Evolutionary conservation across 108 stramenopile genomes (phyloP).

Genomic region (Stephanodiscus triporus): DNA sequence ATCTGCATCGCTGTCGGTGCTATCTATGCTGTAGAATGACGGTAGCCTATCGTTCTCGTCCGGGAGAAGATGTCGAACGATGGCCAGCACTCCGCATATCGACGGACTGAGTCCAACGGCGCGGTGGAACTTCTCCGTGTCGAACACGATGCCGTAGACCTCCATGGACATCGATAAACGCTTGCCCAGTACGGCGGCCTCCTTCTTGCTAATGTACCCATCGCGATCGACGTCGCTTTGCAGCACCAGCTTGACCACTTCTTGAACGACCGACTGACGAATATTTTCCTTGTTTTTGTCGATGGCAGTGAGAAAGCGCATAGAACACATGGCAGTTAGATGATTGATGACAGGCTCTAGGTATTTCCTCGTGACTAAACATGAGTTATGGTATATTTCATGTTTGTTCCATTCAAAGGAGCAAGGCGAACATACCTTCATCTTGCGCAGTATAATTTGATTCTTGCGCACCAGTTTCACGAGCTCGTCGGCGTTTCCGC

Average conservation of each 20-base stretch:
- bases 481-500: slow-evolving; percentile 7
- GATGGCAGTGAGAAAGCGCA: not conserved
- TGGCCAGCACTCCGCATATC: slow-evolving; percentile 20
- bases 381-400: not conserved
- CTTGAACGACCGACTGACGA: slow-evolving; percentile 30
- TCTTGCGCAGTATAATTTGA: slow-evolving; percentile 12
- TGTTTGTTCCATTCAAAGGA: slow-evolving; percentile 1
- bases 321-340: slow-evolving; percentile 3
- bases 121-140: slow-evolving; percentile 25
- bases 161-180: slow-evolving; percentile 19
- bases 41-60: slow-evolving; percentile 19
- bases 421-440: slow-evolving; percentile 21
- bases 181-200: slow-evolving; percentile 17
- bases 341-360: not conserved
- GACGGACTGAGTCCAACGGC: slow-evolving; percentile 35
- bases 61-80: slow-evolving; percentile 34
- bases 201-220: slow-evolving; percentile 12
- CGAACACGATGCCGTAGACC: slow-evolving; percentile 34
- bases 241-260: slow-evolving; percentile 27
- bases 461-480: slow-evolving; percentile 24
- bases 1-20: slow-evolving; percentile 15
- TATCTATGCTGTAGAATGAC: slow-evolving; percentile 21
- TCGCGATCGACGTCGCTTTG: slow-evolving; percentile 28
- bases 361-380: not conserved
- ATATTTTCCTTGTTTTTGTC: slow-evolving; percentile 21